Conservation (phyloP, 306 rosid genomes). For the Lathyrus sativus region DNA sequence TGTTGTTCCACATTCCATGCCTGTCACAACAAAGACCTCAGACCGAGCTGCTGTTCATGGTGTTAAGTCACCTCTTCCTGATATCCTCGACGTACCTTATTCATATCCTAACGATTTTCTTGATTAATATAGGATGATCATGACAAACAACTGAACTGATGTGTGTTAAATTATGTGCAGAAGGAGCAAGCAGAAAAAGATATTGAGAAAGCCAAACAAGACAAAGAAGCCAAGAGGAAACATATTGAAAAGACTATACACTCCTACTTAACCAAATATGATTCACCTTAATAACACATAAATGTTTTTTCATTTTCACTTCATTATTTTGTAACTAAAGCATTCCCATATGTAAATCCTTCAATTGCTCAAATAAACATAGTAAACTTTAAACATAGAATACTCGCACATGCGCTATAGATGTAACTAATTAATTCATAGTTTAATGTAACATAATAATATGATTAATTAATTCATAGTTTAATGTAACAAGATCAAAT, state of each 20-base stretch:
- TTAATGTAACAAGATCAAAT: slow-evolving; percentile 31
- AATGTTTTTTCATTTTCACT: no score
- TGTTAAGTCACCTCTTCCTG: not conserved
- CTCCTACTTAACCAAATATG: not conserved
- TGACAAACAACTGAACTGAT: no score
- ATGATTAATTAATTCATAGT: slow-evolving; percentile 22
- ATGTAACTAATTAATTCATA: no score
- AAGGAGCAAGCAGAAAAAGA: not conserved
- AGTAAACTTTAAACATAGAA: no score
- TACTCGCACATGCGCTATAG: no score
- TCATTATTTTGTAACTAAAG: no score
- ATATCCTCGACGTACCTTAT: not conserved
- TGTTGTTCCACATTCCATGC: not conserved
- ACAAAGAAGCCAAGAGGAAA: not conserved
- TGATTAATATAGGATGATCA: no score
- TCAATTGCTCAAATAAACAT: no score
- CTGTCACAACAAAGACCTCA: not conserved
- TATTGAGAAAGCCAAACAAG: no score
- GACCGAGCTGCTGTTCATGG: not conserved
- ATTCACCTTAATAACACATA: no score
- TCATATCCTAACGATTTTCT: no score
- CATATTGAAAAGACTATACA: not conserved
- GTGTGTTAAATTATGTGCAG: not conserved
- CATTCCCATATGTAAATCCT: no score
- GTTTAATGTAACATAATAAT: slow-evolving; percentile 36